Evolutionary conservation across 2,329 filamentous ascomycete species (phyloP).

Genomic region (Lecanoromycetidae sp.): DNA sequence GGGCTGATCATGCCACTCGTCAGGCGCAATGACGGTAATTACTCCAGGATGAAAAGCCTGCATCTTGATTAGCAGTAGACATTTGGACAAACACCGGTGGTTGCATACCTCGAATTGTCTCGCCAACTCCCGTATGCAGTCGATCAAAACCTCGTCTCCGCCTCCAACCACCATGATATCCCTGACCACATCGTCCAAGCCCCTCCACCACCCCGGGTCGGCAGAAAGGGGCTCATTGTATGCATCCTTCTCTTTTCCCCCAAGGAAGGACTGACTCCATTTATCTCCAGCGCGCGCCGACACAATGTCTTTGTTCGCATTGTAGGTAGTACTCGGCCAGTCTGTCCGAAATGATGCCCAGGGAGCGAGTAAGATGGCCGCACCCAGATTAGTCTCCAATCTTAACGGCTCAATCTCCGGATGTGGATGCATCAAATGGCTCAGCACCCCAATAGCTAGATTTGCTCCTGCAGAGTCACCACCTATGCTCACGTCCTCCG

Average conservation of each 20-base stretch:
- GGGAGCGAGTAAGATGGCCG: conserved; percentile 43
- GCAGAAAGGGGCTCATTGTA: conserved; percentile 44
- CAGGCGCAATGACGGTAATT: conserved; percentile 6
- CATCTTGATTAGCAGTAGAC: background rate
- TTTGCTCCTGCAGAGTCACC: conserved; percentile 46
- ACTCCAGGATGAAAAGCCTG: conserved; percentile 8
- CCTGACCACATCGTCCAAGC: conserved; percentile 31
- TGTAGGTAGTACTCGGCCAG: conserved; percentile 29
- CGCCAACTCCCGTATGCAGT: conserved; percentile 42
- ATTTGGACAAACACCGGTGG: background rate
- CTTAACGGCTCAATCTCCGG: conserved; percentile 31
- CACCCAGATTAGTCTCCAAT: conserved; percentile 21
- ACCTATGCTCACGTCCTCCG: conserved; percentile 32
- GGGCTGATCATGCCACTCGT: conserved; percentile 13
- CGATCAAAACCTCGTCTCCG: conserved; percentile 44
- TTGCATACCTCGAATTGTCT: conserved; percentile 33
- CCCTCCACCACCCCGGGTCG: conserved; percentile 41
- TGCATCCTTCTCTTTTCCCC: conserved; percentile 29
- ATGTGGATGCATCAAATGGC: conserved; percentile 42
- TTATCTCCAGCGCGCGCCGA: conserved; percentile 26
- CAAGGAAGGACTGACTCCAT: conserved; percentile 41
- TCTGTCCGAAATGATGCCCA: conserved; percentile 42
- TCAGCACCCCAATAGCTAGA: conserved; percentile 31
- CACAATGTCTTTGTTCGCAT: conserved; percentile 43
- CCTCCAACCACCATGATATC: conserved; percentile 44